phyloP scores from a whole-genome alignment of 1,139 yeast species.

The Wickerhamomyces sp. region DNA sequence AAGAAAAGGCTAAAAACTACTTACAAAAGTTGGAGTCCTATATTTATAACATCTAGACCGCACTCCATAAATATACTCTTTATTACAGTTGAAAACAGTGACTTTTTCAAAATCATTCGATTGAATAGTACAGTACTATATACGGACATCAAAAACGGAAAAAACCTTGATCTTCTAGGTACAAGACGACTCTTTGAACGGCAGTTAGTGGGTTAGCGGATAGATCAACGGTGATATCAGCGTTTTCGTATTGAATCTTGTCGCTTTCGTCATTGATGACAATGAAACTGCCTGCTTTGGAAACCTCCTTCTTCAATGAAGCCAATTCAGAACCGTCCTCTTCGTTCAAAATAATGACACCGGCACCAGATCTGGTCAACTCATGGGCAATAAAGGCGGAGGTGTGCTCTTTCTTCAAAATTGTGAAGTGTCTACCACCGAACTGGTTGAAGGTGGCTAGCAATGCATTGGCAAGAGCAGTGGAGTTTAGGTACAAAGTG shows the following conservation, averaged over 20 bases:
- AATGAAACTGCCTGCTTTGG: constrained; percentile 36
- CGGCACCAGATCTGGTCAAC: constrained; percentile 85
- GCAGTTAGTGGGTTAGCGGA: constrained; percentile 49
- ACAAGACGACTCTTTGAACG: constrained; percentile 64
- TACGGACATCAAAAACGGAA: constrained; percentile 39
- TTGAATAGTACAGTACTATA: too few species aligned
- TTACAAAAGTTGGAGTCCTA: constrained; percentile 24
- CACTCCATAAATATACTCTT: too few species aligned
- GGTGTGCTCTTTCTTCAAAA: constrained; percentile 48
- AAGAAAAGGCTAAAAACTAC: constrained; percentile 38
- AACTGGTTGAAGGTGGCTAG: constrained; percentile 88
- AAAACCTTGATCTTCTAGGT: constrained; percentile 78
- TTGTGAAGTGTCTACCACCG: constrained; percentile 77
- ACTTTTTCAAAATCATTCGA: too few species aligned
- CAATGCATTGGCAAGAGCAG: constrained; percentile 71
- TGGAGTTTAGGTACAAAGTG: constrained; percentile 53
- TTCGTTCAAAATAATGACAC: constrained; percentile 62
- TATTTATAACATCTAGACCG: constrained; percentile 2
- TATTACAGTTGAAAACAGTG: too few species aligned
- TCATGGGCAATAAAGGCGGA: constrained; percentile 53
- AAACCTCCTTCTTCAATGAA: constrained; percentile 44
- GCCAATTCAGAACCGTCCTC: constrained; percentile 31
- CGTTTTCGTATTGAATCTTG: constrained; percentile 28
- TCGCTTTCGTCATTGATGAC: constrained; percentile 34
- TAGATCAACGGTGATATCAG: constrained; percentile 51